Base-by-base conservation (phyloP, 768 basidiomycete species). In the Hydnum rufescens region DNA sequence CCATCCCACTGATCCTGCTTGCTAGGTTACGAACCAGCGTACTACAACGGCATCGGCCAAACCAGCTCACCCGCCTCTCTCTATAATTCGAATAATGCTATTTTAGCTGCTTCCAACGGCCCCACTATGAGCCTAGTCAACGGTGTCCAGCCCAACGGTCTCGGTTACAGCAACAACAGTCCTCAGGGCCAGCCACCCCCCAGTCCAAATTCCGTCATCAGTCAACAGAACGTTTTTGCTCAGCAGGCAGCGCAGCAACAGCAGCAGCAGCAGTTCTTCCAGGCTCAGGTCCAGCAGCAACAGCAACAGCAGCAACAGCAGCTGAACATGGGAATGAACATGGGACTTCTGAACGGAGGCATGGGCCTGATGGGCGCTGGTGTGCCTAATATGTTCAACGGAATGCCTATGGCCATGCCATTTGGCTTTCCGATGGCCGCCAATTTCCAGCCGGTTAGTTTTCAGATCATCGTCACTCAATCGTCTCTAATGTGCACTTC, bases 381-480 rank as follows among this genome's bases (percentile, higher is more conserved):
- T 39, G 28, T 52, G 51, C 39, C 16, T 8, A 28, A 28, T 19
- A 85, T 86, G 81, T 80, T 81, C 47, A 50, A 55, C 8, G 55
- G 57, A 34, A 60, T 60, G 53, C 56, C 55, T 32, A 57, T 61
- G 57, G 59, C 56, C 34, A 63, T 64, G 61, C 56, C 54, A 42
- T 56, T 50, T 29, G 55, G 51, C 25, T 50, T 56, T 30, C 55
- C 46, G 44, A 39, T 32, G 22, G 54, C 48, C 31, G 48, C 36
- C 32, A 26, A 39, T 19, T 56, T 54, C 32, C 26, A 32, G 13
- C 49, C 29, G 49, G 49, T 50, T 31, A 32, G 25, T 50, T 34
- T 25, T 6, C 49, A 18, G 44, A 75, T 69, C 58, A 84, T 87
- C 62, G 80, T 82, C 22, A 71, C 72, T 13, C 13, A 39, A 39